Conservation (phyloP, 2,329 filamentous ascomycete genomes). For the Exophiala dermatitidis region DNA sequence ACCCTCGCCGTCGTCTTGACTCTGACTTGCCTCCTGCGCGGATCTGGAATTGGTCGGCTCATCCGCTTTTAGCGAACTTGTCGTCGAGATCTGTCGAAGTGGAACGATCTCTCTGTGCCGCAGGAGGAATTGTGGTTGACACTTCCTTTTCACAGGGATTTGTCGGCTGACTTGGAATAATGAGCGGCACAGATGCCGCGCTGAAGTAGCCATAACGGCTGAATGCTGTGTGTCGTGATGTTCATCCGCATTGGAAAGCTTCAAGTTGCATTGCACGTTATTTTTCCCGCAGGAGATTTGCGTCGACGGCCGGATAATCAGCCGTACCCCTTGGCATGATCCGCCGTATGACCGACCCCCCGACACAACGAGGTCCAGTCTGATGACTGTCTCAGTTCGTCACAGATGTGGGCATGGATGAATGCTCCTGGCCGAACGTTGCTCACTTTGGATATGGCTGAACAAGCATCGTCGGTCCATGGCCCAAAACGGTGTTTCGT, state of each 20-base stretch:
- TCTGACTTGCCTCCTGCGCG: conserved; percentile 1
- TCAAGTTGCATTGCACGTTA: background rate
- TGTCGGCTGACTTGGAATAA: conserved; percentile 19
- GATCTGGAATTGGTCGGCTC: background rate
- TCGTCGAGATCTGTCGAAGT: conserved; percentile 20
- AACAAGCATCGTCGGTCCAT: background rate
- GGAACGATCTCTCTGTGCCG: conserved; percentile 6
- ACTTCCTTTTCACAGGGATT: conserved; percentile 23
- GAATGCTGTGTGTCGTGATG: background rate
- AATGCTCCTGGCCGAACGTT: no score
- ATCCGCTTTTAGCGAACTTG: conserved; percentile 12
- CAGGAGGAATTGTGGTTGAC: conserved; percentile 6
- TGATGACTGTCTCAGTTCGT: background rate
- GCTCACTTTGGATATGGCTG: conserved; percentile 10
- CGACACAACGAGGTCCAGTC: background rate
- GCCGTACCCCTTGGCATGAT: conserved; percentile 4
- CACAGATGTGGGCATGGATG: no score
- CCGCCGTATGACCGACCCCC: background rate
- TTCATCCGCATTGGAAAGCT: conserved; percentile 11
- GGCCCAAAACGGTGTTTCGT: conserved; percentile 60
- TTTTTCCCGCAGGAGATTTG: conserved; percentile 5
- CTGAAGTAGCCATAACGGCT: conserved; percentile 25
- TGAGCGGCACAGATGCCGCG: conserved; percentile 23
- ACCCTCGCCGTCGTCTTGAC: conserved; percentile 4
- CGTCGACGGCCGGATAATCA: background rate